Evolutionary conservation across 2,329 filamentous ascomycete genomes (phyloP), one percentile per base, ranked within the genome.

Genomic region (Graphilbum fragrans): DNA sequence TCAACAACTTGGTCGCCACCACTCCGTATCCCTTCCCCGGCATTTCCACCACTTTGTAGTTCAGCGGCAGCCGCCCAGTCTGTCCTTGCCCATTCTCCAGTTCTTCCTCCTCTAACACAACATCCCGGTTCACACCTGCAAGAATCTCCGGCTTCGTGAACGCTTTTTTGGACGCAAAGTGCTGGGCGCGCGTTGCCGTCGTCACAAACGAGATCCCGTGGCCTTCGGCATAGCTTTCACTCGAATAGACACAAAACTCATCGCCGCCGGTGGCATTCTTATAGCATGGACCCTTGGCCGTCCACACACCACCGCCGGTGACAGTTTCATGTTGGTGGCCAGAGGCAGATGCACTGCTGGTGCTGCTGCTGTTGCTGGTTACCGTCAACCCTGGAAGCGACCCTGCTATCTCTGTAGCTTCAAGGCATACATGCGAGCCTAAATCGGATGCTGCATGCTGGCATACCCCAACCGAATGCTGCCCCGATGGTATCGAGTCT

Each of bases 201-300:
- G 60, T 65, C 25, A 67, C 38, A 39, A 66, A 47, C 19, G 60
- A 57, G 37, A 65, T 58, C 39, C 63, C 63, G 14, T 60, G 51
- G 23, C 55, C 55, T 16, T 51, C 47, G 32, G 59, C 62, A 41
- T 65, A 64, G 12, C 44, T 44, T 4, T 48, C 39, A 43, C 55
- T 55, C 16, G 57, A 48, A 47, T 58, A 66, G 44, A 61, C 55
- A 50, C 62, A 66, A 47, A 54, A 56, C 23, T 46, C 35, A 5
- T 45, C 22, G 23, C 35, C 34, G 29, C 23, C 27, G 2, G 45
- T 48, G 25, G 38, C 38, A 41, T 52, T 52, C 20, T 45, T 41
- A 43, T 52, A 50, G 42, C 57, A 60, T 5, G 55, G 56, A 6
- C 45, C 37, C 12, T 49, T 43, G 35, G 50, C 44, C 8, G 50